phyloP scores from a whole-genome alignment of 31 red algal genomes.

The Endocladia muricata region DNA sequence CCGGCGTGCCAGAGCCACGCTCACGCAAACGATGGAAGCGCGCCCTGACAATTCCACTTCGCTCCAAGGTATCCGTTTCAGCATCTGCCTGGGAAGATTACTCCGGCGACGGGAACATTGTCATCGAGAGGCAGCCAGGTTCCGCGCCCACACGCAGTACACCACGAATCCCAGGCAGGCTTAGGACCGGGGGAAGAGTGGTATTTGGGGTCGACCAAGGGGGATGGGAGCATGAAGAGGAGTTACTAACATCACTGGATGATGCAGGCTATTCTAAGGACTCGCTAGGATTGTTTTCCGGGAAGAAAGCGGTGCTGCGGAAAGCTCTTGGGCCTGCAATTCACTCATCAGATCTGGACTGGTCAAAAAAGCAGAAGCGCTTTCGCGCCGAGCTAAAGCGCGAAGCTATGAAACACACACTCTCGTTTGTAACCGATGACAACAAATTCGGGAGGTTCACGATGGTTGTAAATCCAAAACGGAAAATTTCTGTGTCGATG shows the following conservation, averaged over 20 bases:
- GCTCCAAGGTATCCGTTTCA: neutral
- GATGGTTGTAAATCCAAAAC: neutral
- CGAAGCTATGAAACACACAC: neutral
- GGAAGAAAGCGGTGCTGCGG: too few species aligned
- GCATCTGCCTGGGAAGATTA: constrained; percentile 1
- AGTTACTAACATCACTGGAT: too few species aligned
- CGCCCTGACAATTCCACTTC: neutral
- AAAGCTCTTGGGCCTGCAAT: too few species aligned
- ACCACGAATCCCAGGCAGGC: too few species aligned
- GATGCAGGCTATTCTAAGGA: too few species aligned
- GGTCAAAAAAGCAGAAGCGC: too few species aligned
- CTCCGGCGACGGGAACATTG: neutral
- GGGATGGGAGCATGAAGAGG: too few species aligned
- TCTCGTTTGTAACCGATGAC: neutral
- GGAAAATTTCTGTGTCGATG: neutral
- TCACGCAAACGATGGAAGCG: neutral
- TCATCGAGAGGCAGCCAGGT: neutral
- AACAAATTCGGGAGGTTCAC: neutral
- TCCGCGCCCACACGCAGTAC: neutral
- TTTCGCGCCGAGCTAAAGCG: neutral
- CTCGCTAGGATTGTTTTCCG: too few species aligned
- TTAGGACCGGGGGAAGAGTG: too few species aligned
- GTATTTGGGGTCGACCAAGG: too few species aligned
- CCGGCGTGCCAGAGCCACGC: neutral
- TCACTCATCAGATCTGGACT: too few species aligned